Evolutionary conservation across 495 filamentous ascomycete species (phyloP).

Genomic region (Lasiosphaeris hirsuta): DNA sequence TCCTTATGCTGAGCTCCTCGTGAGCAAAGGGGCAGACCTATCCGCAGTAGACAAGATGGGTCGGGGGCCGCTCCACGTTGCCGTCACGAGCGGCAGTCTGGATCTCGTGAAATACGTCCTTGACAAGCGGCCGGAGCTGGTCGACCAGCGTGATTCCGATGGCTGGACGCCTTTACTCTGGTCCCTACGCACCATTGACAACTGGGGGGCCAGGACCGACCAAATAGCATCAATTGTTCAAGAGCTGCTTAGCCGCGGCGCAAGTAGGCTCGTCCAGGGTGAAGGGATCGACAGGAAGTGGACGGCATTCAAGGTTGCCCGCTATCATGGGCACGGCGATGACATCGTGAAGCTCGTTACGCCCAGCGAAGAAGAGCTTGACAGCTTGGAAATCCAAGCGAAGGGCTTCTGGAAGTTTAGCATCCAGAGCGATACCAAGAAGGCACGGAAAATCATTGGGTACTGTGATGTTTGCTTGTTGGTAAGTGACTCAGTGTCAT

Average conservation of each 20-base stretch:
- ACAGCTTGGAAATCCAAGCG: not conserved
- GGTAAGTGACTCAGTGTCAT: not conserved
- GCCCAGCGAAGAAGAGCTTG: not conserved
- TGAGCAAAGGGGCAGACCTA: too few relatives aligned
- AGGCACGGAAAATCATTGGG: not conserved
- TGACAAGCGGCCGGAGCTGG: too few relatives aligned
- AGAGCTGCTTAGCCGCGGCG: not conserved
- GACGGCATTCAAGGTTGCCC: not conserved
- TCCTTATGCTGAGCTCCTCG: too few relatives aligned
- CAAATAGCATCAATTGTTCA: not conserved
- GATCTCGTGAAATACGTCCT: too few relatives aligned
- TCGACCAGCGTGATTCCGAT: too few relatives aligned
- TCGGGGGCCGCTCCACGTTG: too few relatives aligned
- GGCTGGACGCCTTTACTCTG: too few relatives aligned
- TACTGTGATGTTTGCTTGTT: not conserved
- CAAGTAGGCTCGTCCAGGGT: not conserved
- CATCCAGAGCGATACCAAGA: not conserved
- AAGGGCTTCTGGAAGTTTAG: not conserved
- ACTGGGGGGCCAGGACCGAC: too few relatives aligned
- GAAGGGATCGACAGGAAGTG: slow-evolving; percentile 3
- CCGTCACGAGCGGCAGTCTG: too few relatives aligned
- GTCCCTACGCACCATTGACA: too few relatives aligned
- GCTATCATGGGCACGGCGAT: not conserved
- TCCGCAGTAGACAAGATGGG: too few relatives aligned
- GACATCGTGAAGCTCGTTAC: slow-evolving; percentile 3